phyloP scores from a whole-genome alignment of 78 protist genomes.

The Andalucia godoyi region DNA sequence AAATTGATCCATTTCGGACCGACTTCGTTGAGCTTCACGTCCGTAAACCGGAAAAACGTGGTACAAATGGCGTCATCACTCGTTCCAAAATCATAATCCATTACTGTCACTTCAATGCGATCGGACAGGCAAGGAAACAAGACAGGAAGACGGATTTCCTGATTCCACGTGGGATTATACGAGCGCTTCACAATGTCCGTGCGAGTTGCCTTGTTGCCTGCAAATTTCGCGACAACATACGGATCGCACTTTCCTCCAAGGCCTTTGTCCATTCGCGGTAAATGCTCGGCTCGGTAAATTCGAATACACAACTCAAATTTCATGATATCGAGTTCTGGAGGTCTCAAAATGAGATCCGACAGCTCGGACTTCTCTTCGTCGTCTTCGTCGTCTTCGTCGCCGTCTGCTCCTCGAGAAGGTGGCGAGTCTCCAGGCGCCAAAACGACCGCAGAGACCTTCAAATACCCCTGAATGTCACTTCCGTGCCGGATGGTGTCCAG shows the following conservation, averaged over 20 bases:
- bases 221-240: conserved; percentile 7
- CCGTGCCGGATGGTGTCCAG: neutral
- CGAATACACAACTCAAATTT: neutral
- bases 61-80: neutral
- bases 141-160: conserved; percentile 1
- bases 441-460: conserved; percentile 1
- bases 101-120: neutral
- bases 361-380: no score
- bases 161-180: conserved; percentile 1
- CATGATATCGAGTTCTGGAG: conserved; percentile 1
- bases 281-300: conserved; percentile 6
- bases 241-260: conserved; percentile 17
- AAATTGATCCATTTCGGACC: conserved; percentile 16
- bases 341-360: neutral
- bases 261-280: conserved; percentile 27
- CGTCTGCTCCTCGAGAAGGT: conserved; percentile 8
- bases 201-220: neutral
- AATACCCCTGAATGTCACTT: neutral
- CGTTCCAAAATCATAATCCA: neutral
- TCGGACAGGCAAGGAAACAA: neutral
- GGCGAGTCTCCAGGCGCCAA: conserved; percentile 10
- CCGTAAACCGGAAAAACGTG: neutral
- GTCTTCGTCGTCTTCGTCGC: no score
- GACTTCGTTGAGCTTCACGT: neutral
- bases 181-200: neutral